Evolutionary conservation across 305 asterid genomes (phyloP), one percentile per base, ranked within the genome.

Genomic region (Ajuga reptans): DNA sequence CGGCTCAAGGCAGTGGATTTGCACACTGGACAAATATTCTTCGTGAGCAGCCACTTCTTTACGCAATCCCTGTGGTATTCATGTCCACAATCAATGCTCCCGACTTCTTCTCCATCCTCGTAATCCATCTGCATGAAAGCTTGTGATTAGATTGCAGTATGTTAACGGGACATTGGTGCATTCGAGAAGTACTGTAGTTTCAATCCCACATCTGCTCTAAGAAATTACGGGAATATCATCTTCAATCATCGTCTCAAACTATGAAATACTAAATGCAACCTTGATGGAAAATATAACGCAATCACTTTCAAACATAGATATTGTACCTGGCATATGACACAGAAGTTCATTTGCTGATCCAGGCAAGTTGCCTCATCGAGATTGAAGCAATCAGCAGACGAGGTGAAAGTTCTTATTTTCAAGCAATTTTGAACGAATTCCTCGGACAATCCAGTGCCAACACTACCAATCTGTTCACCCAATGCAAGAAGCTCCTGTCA

Each of bases 311-410:
- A 21, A 21, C 27, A 21, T 10, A 36, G 7, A 66, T 14, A 50
- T 41, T 54, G 62, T 83, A 89, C 96, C 95, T 89, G 96, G 79
- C 96, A 89, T 64, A 89, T 72, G 80, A 83, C 87, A 56, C 96
- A 89, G 63, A 87, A 83, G 75, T 89, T 74, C 46, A 62, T 72
- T 62, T 79, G 86, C 66, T 77, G 81, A 54, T 85, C 83, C 54
- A 14, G 46, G 78, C 49, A 67, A 47, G 74, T 57, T 60, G 70
- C 74, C 4, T 75, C 79, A 71, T 74, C 86, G 11, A 71, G 79
- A 72, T 81, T 72, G 61, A 75, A 15, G 66, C 67, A 37, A 66
- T 79, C 50, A 57, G 65, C 69, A 7, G 72, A 42, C 0, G 75
- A 71, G 37, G 81, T 41, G 75, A 86, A 87, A 70, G 66, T 71